These are phyloP conservation scores for Cadophora sp. DNA, from an alignment of 2,329 filamentous ascomycete species.

Conservation along the genomic window DNA sequence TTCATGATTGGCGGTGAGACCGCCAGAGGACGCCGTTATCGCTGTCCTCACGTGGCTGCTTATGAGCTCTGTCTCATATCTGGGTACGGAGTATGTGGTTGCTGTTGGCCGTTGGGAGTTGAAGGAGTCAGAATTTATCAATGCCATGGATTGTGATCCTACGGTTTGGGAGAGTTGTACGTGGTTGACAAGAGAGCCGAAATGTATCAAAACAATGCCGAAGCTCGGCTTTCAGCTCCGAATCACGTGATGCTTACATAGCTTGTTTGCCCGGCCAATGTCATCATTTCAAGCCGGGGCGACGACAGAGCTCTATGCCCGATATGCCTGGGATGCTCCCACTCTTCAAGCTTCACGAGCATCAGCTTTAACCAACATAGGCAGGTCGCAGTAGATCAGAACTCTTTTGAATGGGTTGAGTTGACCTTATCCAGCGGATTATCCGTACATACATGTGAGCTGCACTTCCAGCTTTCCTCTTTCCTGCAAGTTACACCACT, in stretches of 20 bases:
- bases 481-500: constrained; percentile 1
- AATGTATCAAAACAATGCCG: neutral
- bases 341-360: constrained; percentile 21
- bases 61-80: neutral
- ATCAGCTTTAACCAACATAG: constrained; percentile 23
- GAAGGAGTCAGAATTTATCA: neutral
- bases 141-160: too few species aligned
- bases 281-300: neutral
- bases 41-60: constrained; percentile 22
- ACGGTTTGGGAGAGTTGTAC: neutral
- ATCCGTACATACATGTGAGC: constrained; percentile 5
- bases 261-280: neutral
- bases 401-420: constrained; percentile 5
- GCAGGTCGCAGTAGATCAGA: constrained; percentile 25
- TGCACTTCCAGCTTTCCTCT: neutral
- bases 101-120: neutral
- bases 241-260: constrained; percentile 14
- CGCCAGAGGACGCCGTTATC: constrained; percentile 18
- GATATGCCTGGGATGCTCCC: constrained; percentile 5
- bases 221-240: neutral
- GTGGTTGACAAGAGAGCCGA: neutral
- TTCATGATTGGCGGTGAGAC: constrained; percentile 15
- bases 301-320: constrained; percentile 14
- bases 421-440: neutral
- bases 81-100: neutral